phyloP scores from a whole-genome alignment of 202 grass and related monocot species.

The Eragrostis tef region DNA sequence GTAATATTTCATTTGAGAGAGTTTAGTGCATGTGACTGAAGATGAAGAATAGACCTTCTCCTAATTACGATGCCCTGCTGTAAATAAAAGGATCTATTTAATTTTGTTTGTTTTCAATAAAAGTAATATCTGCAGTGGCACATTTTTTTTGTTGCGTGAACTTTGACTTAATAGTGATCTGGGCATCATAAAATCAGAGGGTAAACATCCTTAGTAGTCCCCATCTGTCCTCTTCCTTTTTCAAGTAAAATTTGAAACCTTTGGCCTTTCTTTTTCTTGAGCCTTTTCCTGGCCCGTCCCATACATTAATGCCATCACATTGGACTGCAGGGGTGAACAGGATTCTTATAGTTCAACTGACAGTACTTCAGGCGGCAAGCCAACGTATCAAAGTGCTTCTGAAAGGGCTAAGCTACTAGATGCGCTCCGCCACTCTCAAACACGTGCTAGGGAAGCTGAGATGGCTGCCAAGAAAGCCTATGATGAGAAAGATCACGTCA shows the following conservation, averaged over 20 bases:
- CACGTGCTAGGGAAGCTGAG: conserved; percentile 84
- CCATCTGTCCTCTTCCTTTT: background rate
- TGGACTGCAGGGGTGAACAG: conserved; percentile 52
- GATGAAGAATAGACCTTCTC: background rate
- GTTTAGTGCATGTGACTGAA: conserved; percentile 2
- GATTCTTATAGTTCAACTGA: conserved; percentile 36
- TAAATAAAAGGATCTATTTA: background rate
- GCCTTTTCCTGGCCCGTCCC: background rate
- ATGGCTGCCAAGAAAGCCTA: conserved; percentile 75
- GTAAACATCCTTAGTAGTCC: background rate
- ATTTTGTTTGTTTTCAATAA: background rate
- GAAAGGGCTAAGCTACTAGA: conserved; percentile 71
- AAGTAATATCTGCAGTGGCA: background rate
- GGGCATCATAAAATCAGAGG: background rate
- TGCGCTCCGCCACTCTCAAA: conserved; percentile 83
- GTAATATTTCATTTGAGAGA: background rate
- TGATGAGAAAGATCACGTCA: conserved; percentile 79
- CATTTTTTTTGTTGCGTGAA: background rate
- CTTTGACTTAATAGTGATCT: background rate
- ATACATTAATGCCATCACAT: background rate
- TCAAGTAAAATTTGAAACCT: background rate
- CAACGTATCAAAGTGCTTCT: conserved; percentile 41
- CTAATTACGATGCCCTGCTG: background rate
- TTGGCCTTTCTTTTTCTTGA: background rate
- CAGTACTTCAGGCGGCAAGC: conserved; percentile 42